Evolutionary conservation across 768 basidiomycete species (phyloP).

Genomic region (Rhizopogon vesiculosus): DNA sequence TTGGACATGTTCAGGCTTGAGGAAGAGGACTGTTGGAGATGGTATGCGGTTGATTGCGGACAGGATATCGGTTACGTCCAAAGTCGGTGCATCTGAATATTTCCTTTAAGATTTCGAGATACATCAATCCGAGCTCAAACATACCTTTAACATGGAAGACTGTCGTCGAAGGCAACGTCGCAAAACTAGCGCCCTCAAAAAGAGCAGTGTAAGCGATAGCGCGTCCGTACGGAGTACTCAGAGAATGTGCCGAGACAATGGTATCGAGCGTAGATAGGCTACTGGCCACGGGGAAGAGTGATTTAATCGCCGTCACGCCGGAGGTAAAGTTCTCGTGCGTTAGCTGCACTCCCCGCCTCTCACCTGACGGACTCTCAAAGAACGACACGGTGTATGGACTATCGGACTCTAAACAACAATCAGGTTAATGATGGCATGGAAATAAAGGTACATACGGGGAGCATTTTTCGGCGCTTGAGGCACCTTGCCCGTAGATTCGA

Average conservation of each 20-base stretch:
- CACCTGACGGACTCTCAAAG: constrained; percentile 47
- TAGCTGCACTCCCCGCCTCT: constrained; percentile 57
- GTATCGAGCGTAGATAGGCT: constrained; percentile 70
- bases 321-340: constrained; percentile 87
- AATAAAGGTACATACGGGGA: constrained; percentile 43
- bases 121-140: constrained; percentile 3
- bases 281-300: constrained; percentile 70
- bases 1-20: constrained; percentile 58
- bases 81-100: constrained; percentile 2
- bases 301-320: constrained; percentile 76
- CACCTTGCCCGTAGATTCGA: constrained; percentile 61
- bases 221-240: constrained; percentile 77
- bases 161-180: constrained; percentile 55
- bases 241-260: constrained; percentile 66
- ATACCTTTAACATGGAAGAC: constrained; percentile 40
- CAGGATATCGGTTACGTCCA: constrained; percentile 43
- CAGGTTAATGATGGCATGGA: background rate
- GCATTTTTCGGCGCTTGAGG: constrained; percentile 36
- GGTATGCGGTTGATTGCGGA: constrained; percentile 51
- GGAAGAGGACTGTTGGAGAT: constrained; percentile 76
- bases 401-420: constrained; percentile 24
- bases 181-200: constrained; percentile 70
- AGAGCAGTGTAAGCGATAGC: constrained; percentile 76
- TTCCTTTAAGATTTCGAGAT: background rate
- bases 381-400: constrained; percentile 70